Percentiles rank a stretch among this genome's conserved stretches.
Conservation (phyloP, 805 yeast genomes). For the Saturnispora ahearnii region DNA sequence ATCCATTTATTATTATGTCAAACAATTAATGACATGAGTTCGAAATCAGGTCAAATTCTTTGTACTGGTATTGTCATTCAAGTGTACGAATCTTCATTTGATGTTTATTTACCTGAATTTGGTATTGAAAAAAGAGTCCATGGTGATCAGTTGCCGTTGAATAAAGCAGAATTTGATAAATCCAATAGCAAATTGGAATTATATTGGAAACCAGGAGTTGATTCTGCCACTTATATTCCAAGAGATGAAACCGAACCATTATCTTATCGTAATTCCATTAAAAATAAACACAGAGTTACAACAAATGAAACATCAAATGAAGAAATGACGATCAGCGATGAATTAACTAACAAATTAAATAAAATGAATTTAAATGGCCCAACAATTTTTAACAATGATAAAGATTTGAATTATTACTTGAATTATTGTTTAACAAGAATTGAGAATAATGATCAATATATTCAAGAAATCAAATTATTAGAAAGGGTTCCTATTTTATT, state of each 20-base stretch:
- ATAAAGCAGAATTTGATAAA: conserved; percentile 87
- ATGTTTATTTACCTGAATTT: conserved; percentile 82
- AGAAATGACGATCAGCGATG: conserved; percentile 31
- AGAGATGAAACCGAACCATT: conserved; percentile 77
- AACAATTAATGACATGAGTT: conserved; percentile 66
- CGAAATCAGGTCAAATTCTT: conserved; percentile 68
- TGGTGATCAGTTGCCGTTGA: conserved; percentile 90
- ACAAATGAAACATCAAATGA: conserved; percentile 33
- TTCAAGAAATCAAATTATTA: conserved; percentile 78
- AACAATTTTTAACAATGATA: conserved; percentile 23
- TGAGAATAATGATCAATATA: conserved; percentile 45
- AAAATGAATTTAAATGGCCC: conserved; percentile 34
- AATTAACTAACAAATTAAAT: conserved; percentile 40
- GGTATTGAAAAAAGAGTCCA: conserved; percentile 95
- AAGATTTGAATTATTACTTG: conserved; percentile 48
- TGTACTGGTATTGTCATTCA: conserved; percentile 83
- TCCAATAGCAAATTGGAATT: conserved; percentile 58
- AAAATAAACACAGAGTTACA: conserved; percentile 58
- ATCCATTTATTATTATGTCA: conserved; percentile 79
- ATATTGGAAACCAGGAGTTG: conserved; percentile 89
- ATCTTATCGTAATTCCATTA: conserved; percentile 68
- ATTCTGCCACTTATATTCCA: conserved; percentile 84
- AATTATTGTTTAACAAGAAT: conserved; percentile 46
- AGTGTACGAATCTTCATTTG: conserved; percentile 94
- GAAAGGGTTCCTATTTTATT: conserved; percentile 74